Evolutionary conservation across 1,284 basidiomycete species (phyloP).

Genomic region (Waitea zeae): DNA sequence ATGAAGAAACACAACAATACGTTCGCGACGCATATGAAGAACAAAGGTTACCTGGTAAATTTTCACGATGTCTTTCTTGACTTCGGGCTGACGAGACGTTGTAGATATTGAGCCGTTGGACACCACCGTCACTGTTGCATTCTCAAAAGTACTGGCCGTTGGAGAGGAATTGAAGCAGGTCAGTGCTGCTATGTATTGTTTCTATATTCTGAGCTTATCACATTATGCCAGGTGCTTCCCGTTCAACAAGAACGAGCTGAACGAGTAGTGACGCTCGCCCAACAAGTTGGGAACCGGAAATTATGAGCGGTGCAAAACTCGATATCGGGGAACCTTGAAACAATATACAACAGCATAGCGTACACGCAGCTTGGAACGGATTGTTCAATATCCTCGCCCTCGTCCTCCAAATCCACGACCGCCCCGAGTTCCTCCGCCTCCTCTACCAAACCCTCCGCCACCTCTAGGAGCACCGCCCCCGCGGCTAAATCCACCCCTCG

Average conservation of each 20-base stretch:
- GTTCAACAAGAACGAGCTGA: background rate
- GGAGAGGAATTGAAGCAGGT: slow-evolving; percentile 5
- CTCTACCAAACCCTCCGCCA: slow-evolving; percentile 11
- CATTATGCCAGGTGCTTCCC: background rate
- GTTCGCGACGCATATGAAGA: slow-evolving; percentile 10
- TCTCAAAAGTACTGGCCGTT: background rate
- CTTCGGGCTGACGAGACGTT: background rate
- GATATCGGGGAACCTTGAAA: no score
- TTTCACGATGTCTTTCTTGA: background rate
- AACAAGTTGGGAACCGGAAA: background rate
- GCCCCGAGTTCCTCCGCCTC: background rate
- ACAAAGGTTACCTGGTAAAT: background rate
- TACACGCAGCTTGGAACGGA: background rate
- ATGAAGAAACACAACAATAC: slow-evolving; percentile 13
- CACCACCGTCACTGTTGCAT: background rate
- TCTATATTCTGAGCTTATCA: no score
- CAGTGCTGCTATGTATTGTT: no score
- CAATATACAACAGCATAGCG: no score
- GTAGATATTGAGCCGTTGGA: background rate
- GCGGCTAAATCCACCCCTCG: slow-evolving; percentile 18
- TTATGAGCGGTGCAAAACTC: no score
- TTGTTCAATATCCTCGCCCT: background rate
- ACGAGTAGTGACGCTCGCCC: background rate
- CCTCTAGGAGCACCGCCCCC: slow-evolving; percentile 17
- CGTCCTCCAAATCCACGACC: background rate